These are phyloP conservation scores for Penicillium sp. DNA, from an alignment of 2,329 filamentous ascomycete species.

Conservation along the genomic window DNA sequence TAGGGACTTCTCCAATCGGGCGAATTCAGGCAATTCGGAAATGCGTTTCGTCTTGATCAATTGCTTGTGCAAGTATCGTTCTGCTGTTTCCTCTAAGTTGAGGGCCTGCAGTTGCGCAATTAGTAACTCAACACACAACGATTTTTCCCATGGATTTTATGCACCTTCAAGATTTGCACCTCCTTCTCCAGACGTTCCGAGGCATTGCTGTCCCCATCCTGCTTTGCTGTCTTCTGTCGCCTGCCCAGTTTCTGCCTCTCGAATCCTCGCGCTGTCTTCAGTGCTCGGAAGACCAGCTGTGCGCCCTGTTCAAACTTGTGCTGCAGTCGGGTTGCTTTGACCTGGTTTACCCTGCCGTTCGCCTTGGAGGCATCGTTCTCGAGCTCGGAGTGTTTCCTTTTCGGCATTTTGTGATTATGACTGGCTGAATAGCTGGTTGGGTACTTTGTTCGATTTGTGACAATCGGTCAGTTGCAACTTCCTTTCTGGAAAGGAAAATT, in stretches of 20 bases:
- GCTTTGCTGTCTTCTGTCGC: constrained; percentile 52
- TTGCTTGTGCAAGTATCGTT: constrained; percentile 55
- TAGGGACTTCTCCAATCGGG: constrained; percentile 32
- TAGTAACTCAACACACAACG: background rate
- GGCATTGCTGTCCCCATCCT: constrained; percentile 39
- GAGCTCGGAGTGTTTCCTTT: constrained; percentile 37
- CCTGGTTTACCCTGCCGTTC: constrained; percentile 25
- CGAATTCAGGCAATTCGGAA: constrained; percentile 48
- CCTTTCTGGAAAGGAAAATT: constrained; percentile 1
- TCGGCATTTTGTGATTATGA: constrained; percentile 28
- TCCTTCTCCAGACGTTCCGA: constrained; percentile 50
- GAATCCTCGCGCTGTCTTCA: constrained; percentile 58
- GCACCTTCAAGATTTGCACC: constrained; percentile 55
- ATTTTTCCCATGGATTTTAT: background rate
- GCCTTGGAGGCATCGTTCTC: constrained; percentile 19
- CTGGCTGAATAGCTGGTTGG: background rate
- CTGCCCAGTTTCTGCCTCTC: constrained; percentile 62
- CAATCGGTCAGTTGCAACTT: background rate
- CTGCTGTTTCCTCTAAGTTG: constrained; percentile 47
- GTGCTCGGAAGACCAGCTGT: constrained; percentile 48
- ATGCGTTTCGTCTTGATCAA: constrained; percentile 56
- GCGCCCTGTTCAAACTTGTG: constrained; percentile 49
- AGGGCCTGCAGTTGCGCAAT: constrained; percentile 38
- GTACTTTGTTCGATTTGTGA: background rate
- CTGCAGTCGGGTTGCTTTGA: constrained; percentile 38